Conservation (phyloP, 257 asterid species). For the Solanum chmielewskii region DNA sequence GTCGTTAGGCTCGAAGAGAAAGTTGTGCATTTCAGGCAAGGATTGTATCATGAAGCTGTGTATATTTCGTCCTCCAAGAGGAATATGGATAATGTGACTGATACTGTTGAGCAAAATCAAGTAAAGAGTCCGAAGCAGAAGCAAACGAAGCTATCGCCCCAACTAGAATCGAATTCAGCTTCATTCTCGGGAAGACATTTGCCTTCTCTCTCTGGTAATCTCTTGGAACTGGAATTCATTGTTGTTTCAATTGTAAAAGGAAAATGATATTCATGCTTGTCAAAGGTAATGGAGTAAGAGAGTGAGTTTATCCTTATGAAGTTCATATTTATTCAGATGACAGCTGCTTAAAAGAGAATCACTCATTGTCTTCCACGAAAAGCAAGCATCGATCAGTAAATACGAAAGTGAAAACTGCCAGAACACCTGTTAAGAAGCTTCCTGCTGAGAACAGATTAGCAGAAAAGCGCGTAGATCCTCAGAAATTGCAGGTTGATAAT, state of each 20-base stretch:
- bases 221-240: not conserved
- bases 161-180: conserved; percentile 18
- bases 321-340: conserved; percentile 27
- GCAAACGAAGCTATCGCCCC: conserved; percentile 34
- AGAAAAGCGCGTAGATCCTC: conserved; percentile 36
- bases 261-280: not conserved
- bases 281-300: not conserved
- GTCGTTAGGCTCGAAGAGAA: conserved; percentile 90
- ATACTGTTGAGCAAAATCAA: conserved; percentile 17
- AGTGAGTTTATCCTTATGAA: not conserved
- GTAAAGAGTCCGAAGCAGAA: conserved; percentile 27
- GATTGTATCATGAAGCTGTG: conserved; percentile 83
- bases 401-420: conserved; percentile 18
- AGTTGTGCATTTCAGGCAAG: conserved; percentile 74
- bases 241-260: not conserved
- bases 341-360: conserved; percentile 46
- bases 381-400: conserved; percentile 32
- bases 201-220: conserved; percentile 31
- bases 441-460: conserved; percentile 21
- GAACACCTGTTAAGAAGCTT: conserved; percentile 39
- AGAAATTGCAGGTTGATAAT: conserved; percentile 33
- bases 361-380: conserved; percentile 22
- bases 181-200: conserved; percentile 12
- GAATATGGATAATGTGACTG: conserved; percentile 37
- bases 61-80: conserved; percentile 60